Percentiles rank a stretch among this genome's conserved stretches.
These are phyloP conservation scores for Rhizopogon salebrosus DNA, from an alignment of 768 basidiomycete genomes.

Conservation along the genomic window DNA sequence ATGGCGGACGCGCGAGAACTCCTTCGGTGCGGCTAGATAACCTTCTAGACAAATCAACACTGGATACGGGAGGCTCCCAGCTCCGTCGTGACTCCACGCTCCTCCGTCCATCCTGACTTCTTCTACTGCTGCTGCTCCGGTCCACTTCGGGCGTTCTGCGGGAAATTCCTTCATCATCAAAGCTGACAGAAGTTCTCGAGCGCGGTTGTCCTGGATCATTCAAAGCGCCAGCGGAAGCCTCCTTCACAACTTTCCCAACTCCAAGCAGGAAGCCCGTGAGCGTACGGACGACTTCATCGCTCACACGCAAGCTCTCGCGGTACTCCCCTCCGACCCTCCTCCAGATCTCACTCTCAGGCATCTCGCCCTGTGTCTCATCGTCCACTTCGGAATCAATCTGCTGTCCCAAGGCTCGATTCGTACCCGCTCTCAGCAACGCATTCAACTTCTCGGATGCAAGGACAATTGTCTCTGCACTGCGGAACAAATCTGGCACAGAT, in stretches of 20 bases:
- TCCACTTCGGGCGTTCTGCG: slow-evolving; percentile 31
- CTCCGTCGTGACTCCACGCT: slow-evolving; percentile 46
- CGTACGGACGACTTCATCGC: slow-evolving; percentile 75
- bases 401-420: slow-evolving; percentile 57
- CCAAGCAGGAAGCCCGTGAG: slow-evolving; percentile 75
- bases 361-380: slow-evolving; percentile 29
- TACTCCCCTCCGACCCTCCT: slow-evolving; percentile 64
- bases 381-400: slow-evolving; percentile 76
- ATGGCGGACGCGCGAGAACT: slow-evolving; percentile 17
- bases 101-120: slow-evolving; percentile 50
- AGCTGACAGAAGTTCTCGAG: slow-evolving; percentile 46
- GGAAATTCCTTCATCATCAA: slow-evolving; percentile 44
- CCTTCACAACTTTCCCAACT: slow-evolving; percentile 63
- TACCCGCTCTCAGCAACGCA: slow-evolving; percentile 49
- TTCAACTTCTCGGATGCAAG: slow-evolving; percentile 65
- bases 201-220: slow-evolving; percentile 35
- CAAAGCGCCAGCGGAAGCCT: slow-evolving; percentile 32
- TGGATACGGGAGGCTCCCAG: slow-evolving; percentile 33
- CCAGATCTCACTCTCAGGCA: slow-evolving; percentile 48
- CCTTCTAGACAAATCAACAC: slow-evolving; percentile 22
- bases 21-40: slow-evolving; percentile 21
- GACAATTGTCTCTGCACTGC: slow-evolving; percentile 60
- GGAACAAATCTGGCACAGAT: slow-evolving; percentile 48
- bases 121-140: slow-evolving; percentile 37
- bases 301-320: slow-evolving; percentile 62